Evolutionary conservation across 192 early-diverging fungal genomes (phyloP), one percentile per base, ranked within the genome.

Genomic region (Podila verticillata): DNA sequence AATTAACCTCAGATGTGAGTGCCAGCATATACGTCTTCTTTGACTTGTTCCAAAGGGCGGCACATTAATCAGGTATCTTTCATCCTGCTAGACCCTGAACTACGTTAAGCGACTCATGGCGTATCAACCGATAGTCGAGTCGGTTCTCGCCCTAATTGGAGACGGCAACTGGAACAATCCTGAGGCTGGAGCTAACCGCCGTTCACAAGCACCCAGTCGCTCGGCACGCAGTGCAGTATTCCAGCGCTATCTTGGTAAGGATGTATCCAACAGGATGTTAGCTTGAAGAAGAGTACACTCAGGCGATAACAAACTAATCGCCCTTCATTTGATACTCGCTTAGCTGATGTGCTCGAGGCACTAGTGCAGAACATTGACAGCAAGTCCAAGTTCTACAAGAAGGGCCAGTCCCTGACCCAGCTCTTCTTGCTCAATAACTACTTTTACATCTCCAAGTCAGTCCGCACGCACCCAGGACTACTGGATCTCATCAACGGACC

Each of bases 341-440:
- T 81, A 83, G 87, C 80, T 39, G 90, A 92, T 67, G 73, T 84
- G 26, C 59, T 95, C 5, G 85, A 89, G 61, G 70, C 85, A 7
- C 82, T 96, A 63, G 70, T 82, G 17, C 74, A 75, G 7, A 90
- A 81, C 26, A 73, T 96, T 51, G 92, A 95, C 34, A 57, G 54
- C 7, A 95, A 94, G 81, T 82, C 94, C 19, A 89, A 86, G 63
- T 82, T 82, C 17, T 95, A 95, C 81, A 93, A 94, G 57, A 90
- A 92, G 63, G 66, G 77, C 39, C 84, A 87, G 17, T 83, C 91
- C 0, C 69, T 96, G 31, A 83, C 88, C 0, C 73, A 79, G 7
- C 75, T 96, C 24, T 96, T 96, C 72, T 71, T 95, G 47, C 83
- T 96, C 29, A 96, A 96, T 84, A 96, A 96, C 72, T 94, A 88